Base-by-base conservation (phyloP, 2,329 filamentous ascomycete species). In the Colletotrichum sp. region DNA sequence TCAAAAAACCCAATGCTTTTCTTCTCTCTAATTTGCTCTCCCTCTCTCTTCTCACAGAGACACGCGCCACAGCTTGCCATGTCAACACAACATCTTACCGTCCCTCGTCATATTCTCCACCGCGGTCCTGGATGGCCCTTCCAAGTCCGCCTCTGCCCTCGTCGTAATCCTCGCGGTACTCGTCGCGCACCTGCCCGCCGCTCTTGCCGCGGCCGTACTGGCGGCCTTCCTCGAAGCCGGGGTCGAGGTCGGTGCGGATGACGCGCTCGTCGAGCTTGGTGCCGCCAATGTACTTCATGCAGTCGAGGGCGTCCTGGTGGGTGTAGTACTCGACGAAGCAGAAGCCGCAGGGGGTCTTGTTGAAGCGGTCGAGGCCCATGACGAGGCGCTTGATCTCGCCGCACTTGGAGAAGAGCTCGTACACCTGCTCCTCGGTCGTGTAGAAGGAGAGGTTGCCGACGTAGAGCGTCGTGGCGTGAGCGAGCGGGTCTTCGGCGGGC, bases 291-390 rank as follows among this genome's bases (percentile, higher is more conserved):
- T 99, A 99, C 87, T 99, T 99, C 93, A 99, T 93, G 86, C 96
- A 99, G 84, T 99, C 97, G 66, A 99, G 90, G 10, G 97, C 97
- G 85, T 99, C 97, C 83, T 98, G 94, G 85, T 99, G 97, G 34
- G 94, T 98, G 88, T 98, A 99, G 88, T 99, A 99, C 87, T 99
- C 97, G 82, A 99, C 97, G 83, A 99, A 99, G 89, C 97, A 99
- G 90, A 99, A 99, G 55, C 97, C 97, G 86, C 97, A 99, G 2
- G 97, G 97, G 1, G 97, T 99, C 89, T 99, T 99, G 86, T 94
- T 95, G 89, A 97, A 98, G 74, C 97, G 94, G 84, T 99, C 97
- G 68, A 99, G 92, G 66, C 97, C 97, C 97, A 99, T 99, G 79
- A 99, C 92, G 64, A 99, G 92, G 32, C 97, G 95, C 88, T 99